phyloP scores from a whole-genome alignment of 208 protist genomes.

The Tetramitus jugosus region DNA sequence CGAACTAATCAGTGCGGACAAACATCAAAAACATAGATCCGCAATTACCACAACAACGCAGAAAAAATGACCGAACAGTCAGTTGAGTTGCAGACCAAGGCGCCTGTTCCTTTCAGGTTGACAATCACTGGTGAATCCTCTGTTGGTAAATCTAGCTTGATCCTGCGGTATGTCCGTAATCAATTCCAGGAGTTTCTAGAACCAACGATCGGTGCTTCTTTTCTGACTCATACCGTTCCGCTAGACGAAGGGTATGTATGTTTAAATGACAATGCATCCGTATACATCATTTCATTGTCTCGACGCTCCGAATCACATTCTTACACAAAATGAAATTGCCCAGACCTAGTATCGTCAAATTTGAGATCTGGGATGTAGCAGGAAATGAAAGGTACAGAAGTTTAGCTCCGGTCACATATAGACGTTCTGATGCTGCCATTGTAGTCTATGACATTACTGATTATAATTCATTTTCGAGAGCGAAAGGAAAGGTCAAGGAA shows the following conservation, averaged over 20 bases:
- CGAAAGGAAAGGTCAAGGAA: background rate
- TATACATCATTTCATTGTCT: too few relatives aligned
- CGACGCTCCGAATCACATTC: too few relatives aligned
- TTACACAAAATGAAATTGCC: too few relatives aligned
- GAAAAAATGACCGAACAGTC: too few relatives aligned
- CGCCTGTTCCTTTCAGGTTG: too few relatives aligned
- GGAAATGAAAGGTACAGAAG: constrained; percentile 9
- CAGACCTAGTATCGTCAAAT: background rate
- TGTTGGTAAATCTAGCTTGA: background rate
- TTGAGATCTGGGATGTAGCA: background rate
- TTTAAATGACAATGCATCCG: too few relatives aligned
- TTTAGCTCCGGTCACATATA: background rate
- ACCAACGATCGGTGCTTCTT: background rate
- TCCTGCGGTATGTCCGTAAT: background rate
- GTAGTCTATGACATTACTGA: constrained; percentile 11
- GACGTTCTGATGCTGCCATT: background rate
- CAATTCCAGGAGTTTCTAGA: background rate
- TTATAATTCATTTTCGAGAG: background rate
- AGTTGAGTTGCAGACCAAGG: too few relatives aligned
- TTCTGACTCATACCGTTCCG: background rate
- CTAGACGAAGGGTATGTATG: background rate
- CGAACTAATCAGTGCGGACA: too few relatives aligned
- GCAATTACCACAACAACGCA: too few relatives aligned
- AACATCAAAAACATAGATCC: too few relatives aligned
- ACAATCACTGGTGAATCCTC: too few relatives aligned